These are phyloP conservation scores for Pichia sp. DNA, from an alignment of 1,139 yeast genomes.

Conservation along the genomic window DNA sequence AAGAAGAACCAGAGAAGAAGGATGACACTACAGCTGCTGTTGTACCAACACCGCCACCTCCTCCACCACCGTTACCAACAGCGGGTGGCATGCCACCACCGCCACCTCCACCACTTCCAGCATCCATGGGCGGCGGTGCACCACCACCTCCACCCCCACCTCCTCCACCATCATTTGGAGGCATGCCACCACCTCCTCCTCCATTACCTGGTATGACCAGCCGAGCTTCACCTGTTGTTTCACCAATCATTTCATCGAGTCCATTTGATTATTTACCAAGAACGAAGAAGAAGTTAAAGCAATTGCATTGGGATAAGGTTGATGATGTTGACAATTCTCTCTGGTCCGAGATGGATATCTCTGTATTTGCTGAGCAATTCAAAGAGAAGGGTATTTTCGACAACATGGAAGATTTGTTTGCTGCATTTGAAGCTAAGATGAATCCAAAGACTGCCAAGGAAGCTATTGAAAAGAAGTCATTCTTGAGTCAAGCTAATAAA, in stretches of 20 bases:
- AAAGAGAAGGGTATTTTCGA: constrained; percentile 70
- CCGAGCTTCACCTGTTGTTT: constrained; percentile 23
- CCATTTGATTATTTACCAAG: constrained; percentile 65
- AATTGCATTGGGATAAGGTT: constrained; percentile 81
- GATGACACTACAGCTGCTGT: not conserved
- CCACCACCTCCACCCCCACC: constrained; percentile 33
- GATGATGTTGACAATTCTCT: constrained; percentile 64
- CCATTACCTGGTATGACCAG: constrained; percentile 36
- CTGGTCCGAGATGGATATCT: constrained; percentile 54
- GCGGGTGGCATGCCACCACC: constrained; percentile 25
- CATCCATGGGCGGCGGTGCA: constrained; percentile 21
- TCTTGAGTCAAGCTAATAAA: constrained; percentile 77
- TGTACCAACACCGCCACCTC: constrained; percentile 12
- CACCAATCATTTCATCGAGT: constrained; percentile 36
- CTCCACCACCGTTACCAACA: constrained; percentile 26
- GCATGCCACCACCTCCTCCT: constrained; percentile 38
- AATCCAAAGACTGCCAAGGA: constrained; percentile 40
- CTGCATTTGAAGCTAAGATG: constrained; percentile 71
- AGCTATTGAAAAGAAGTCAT: constrained; percentile 51
- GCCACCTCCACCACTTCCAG: constrained; percentile 32
- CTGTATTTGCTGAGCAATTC: constrained; percentile 57
- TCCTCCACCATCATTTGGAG: constrained; percentile 31
- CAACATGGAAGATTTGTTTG: constrained; percentile 72
- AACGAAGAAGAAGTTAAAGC: constrained; percentile 77
- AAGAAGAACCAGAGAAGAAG: not conserved